Evolutionary conservation across 306 rosid genomes (phyloP).

Genomic region (Pyrus communis): DNA sequence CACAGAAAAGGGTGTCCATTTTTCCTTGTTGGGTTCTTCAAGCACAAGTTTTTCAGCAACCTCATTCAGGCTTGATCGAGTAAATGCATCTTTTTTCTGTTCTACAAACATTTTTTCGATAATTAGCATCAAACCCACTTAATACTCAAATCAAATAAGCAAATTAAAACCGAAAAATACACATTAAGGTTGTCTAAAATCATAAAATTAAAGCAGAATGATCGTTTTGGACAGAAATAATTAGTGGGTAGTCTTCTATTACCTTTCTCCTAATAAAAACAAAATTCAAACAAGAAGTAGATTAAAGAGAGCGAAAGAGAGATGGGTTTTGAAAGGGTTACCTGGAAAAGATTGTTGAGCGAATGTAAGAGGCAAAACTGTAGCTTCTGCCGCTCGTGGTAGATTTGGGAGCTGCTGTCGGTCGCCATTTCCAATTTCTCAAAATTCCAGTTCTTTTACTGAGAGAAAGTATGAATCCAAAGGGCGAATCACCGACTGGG

Average conservation of each 20-base stretch:
- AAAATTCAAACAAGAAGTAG: neutral
- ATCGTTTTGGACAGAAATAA: neutral
- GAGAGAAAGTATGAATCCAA: neutral
- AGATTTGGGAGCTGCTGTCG: conserved; percentile 30
- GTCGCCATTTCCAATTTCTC: conserved; percentile 36
- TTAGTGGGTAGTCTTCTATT: neutral
- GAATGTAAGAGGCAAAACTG: conserved; percentile 84
- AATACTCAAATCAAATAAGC: neutral
- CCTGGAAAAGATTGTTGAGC: conserved; percentile 93
- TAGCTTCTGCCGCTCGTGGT: conserved; percentile 76
- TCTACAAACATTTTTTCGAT: neutral
- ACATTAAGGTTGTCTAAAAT: neutral
- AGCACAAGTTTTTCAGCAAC: conserved; percentile 55
- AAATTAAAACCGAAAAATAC: neutral
- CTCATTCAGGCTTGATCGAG: conserved; percentile 54
- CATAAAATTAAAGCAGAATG: neutral
- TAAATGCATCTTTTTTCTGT: conserved; percentile 65
- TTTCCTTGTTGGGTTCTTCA: conserved; percentile 43
- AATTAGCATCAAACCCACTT: neutral
- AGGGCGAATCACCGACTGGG: neutral
- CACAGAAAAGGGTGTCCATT: conserved; percentile 55
- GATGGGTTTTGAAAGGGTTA: conserved; percentile 2
- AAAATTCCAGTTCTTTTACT: neutral
- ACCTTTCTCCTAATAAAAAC: neutral
- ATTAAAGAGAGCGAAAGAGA: neutral